Evolutionary conservation across 345 rosid genomes (phyloP).

Genomic region (Lenwebbia sp.): DNA sequence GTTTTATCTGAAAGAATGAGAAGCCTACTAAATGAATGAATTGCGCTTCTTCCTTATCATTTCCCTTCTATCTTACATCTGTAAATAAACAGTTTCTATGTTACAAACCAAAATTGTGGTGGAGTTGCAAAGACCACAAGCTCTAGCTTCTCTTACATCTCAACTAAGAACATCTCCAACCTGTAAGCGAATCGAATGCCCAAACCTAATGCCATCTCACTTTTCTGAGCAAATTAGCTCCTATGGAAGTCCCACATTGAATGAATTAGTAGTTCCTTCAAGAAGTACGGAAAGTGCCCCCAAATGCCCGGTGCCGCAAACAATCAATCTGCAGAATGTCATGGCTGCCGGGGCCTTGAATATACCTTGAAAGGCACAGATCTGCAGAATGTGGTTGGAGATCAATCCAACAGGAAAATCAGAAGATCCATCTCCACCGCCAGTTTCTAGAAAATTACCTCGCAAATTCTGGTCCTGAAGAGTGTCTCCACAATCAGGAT

Average conservation of each 20-base stretch:
- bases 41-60: constrained; percentile 6
- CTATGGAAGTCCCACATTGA: background rate
- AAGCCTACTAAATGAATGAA: background rate
- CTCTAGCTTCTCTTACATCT: constrained; percentile 14
- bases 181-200: background rate
- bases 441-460: background rate
- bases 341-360: background rate
- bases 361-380: background rate
- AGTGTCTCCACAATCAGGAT: background rate
- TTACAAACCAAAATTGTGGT: constrained; percentile 47
- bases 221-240: background rate
- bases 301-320: background rate
- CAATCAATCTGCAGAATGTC: background rate
- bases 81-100: constrained; percentile 26
- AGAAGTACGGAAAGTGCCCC: background rate
- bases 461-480: background rate
- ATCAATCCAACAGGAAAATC: background rate
- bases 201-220: constrained; percentile 3
- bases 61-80: constrained; percentile 28
- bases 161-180: constrained; percentile 5
- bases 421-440: background rate
- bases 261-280: background rate
- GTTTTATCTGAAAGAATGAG: background rate
- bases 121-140: constrained; percentile 18
- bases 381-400: background rate